Conservation (phyloP, 2,329 filamentous ascomycete genomes). For the Colletotrichum karsti region DNA sequence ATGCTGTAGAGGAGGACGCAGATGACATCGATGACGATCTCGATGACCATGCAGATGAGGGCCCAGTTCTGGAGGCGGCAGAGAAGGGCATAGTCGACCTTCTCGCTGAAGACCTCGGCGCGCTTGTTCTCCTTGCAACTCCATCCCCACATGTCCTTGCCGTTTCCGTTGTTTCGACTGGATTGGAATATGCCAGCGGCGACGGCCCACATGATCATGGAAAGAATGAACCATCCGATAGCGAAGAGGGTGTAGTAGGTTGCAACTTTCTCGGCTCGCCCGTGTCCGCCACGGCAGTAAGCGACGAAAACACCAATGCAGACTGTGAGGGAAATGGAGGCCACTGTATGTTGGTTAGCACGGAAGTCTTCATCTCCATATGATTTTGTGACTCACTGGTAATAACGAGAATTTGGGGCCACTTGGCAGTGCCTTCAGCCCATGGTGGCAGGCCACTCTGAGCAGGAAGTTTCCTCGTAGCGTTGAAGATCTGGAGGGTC, state of each 20-base stretch:
- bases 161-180: constrained; percentile 72
- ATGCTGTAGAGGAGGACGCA: constrained; percentile 93
- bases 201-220: constrained; percentile 89
- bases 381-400: constrained; percentile 34
- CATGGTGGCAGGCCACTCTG: constrained; percentile 87
- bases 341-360: constrained; percentile 53
- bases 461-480: constrained; percentile 77
- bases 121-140: constrained; percentile 92
- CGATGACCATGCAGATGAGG: constrained; percentile 96
- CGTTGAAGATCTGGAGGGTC: constrained; percentile 92
- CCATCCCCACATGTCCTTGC: constrained; percentile 98
- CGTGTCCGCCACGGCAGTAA: constrained; percentile 90
- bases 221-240: constrained; percentile 92
- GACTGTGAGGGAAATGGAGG: constrained; percentile 81
- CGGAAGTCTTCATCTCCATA: neutral
- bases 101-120: constrained; percentile 77
- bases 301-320: constrained; percentile 83
- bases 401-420: constrained; percentile 90
- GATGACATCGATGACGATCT: constrained; percentile 91
- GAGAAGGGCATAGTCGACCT: constrained; percentile 88
- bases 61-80: constrained; percentile 97
- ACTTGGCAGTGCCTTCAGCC: constrained; percentile 80
- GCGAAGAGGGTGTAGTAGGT: constrained; percentile 97
- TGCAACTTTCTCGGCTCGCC: constrained; percentile 88
- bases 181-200: constrained; percentile 87